Evolutionary conservation across 768 basidiomycete species (phyloP).

Genomic region (Coprinellus aureogranulatus): DNA sequence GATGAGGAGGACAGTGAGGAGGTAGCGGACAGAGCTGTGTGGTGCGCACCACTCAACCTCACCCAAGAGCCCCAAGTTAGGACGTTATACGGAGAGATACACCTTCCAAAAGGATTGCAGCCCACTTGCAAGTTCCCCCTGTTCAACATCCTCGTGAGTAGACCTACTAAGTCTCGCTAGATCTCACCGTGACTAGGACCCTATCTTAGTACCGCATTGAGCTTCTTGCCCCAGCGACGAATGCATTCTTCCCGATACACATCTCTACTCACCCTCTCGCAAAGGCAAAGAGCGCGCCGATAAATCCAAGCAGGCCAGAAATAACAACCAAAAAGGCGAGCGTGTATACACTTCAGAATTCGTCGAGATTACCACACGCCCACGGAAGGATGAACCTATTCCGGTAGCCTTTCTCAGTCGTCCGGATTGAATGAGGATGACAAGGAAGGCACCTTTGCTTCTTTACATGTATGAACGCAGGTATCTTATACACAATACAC

Average conservation of each 20-base stretch:
- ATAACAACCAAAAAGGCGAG: neutral
- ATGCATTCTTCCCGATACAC: neutral
- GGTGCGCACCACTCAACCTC: neutral
- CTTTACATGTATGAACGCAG: too few relatives aligned
- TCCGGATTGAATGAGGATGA: too few relatives aligned
- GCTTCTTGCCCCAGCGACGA: neutral
- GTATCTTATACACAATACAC: too few relatives aligned
- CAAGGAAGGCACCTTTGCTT: too few relatives aligned
- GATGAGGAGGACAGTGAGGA: neutral
- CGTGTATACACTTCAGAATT: neutral
- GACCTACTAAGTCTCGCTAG: neutral
- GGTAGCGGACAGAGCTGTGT: neutral
- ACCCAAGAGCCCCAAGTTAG: neutral
- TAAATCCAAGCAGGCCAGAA: neutral
- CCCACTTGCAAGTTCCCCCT: neutral
- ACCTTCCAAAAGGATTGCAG: neutral
- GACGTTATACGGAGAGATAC: neutral
- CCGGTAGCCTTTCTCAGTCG: too few relatives aligned
- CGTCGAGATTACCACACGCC: neutral
- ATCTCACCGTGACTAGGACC: neutral
- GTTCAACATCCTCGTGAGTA: neutral
- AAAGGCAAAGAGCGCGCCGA: neutral
- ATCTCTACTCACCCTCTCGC: neutral
- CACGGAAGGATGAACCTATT: neutral
- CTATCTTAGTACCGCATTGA: neutral